Conservation (phyloP, 257 asterid genomes). For the Solanum appendiculatum region DNA sequence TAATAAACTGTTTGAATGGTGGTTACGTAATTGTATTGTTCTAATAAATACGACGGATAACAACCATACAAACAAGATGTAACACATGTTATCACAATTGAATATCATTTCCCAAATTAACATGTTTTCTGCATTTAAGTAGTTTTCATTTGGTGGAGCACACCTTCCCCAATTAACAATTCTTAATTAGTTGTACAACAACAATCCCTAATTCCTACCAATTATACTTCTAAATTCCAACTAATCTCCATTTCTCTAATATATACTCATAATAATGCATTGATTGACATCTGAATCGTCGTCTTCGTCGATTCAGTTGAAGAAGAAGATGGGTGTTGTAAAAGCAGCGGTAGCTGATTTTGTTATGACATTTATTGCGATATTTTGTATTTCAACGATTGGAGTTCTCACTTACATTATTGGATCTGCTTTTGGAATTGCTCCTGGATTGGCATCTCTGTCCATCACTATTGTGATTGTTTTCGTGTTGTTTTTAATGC, state of each 20-base stretch:
- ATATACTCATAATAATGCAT: background rate
- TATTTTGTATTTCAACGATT: constrained; percentile 22
- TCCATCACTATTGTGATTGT: constrained; percentile 44
- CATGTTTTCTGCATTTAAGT: background rate
- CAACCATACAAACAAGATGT: background rate
- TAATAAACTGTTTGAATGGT: accelerated
- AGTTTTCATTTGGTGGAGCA: background rate
- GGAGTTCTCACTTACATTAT: constrained; percentile 39
- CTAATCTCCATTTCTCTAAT: background rate
- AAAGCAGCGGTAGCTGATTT: constrained; percentile 25
- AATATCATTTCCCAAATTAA: background rate
- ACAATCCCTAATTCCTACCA: background rate
- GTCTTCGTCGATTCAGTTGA: background rate
- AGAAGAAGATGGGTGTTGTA: constrained; percentile 15
- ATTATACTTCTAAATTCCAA: background rate
- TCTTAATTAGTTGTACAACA: background rate
- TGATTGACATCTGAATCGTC: background rate
- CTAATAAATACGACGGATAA: too few species aligned
- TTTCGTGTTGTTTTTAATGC: constrained; percentile 37
- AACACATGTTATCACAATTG: background rate
- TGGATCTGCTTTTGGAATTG: constrained; percentile 40
- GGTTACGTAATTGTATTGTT: too few species aligned
- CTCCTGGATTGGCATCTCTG: constrained; percentile 30
- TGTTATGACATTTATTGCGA: constrained; percentile 26
- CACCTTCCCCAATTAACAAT: background rate